These are phyloP conservation scores for Glycyrrhiza uralensis DNA, from an alignment of 306 rosid genomes.

Conservation along the genomic window DNA sequence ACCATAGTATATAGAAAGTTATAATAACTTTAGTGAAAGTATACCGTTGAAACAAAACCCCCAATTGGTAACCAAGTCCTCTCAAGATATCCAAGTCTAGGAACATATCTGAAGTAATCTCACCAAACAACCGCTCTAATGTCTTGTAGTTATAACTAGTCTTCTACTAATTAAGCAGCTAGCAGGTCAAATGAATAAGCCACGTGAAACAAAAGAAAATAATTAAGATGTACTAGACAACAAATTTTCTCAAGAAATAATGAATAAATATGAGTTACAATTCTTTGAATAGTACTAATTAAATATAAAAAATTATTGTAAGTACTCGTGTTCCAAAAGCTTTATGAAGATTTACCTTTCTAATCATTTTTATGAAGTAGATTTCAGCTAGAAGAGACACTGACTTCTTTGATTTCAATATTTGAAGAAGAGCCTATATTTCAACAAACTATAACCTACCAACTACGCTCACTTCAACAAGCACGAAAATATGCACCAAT, in stretches of 20 bases:
- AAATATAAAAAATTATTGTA: background rate
- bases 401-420: background rate
- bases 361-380: background rate
- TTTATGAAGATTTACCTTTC: background rate
- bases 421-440: constrained; percentile 11
- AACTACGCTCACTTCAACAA: constrained; percentile 20
- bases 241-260: background rate
- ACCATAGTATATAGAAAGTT: background rate
- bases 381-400: background rate
- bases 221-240: background rate
- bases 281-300: background rate
- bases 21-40: background rate
- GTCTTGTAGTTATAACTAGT: constrained; percentile 30
- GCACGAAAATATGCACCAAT: constrained; percentile 28
- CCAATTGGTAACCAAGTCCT: constrained; percentile 16
- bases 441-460: constrained; percentile 37
- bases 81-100: constrained; percentile 17
- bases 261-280: background rate
- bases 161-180: background rate
- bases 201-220: background rate
- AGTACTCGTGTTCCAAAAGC: background rate
- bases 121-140: constrained; percentile 38
- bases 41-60: constrained; percentile 3
- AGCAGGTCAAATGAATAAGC: constrained; percentile 23
- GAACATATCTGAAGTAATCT: constrained; percentile 36